Evolutionary conservation across 331 rosid genomes (phyloP), one percentile per base, ranked within the genome.

Genomic region (Malus hybrid): DNA sequence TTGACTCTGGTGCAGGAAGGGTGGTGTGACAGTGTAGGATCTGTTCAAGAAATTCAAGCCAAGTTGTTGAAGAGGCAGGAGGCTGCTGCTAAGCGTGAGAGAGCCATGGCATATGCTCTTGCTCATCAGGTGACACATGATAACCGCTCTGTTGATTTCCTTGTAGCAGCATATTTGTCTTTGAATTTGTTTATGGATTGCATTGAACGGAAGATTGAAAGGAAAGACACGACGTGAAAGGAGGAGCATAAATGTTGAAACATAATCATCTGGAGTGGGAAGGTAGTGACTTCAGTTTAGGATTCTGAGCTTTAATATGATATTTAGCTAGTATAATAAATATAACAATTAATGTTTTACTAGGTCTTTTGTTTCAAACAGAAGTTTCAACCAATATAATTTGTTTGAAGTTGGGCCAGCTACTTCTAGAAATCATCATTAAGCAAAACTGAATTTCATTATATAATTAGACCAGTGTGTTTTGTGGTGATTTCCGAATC

Each of bases 41-140:
- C 98, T 55, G 97, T 93, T 67, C 90, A 93, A 84, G 84, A 93
- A 78, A 93, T 93, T 89, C 98, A 93, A 75, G 56, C 96, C 82
- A 93, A 89, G 83, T 81, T 93, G 82, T 78, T 91, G 64, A 93
- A 93, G 87, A 87, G 98, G 86, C 96, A 93, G 86, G 98, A 93
- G 84, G 98, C 98, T 80, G 97, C 97, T 20, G 97, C 96, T 73
- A 93, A 93, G 88, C 91, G 98, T 29, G 98, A 93, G 93, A 88
- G 98, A 84, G 98, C 98, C 34, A 93, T 93, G 98, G 98, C 97
- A 69, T 91, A 91, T 87, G 98, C 98, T 78, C 80, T 93, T 78
- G 91, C 98, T 67, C 96, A 93, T 76, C 98, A 93, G 97, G 98
- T 91, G 75, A 87, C 78, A 70, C 77, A 75, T 59, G 67, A 7